These are phyloP conservation scores for Benincasa hispida DNA, from an alignment of 306 rosid genomes.

Conservation along the genomic window DNA sequence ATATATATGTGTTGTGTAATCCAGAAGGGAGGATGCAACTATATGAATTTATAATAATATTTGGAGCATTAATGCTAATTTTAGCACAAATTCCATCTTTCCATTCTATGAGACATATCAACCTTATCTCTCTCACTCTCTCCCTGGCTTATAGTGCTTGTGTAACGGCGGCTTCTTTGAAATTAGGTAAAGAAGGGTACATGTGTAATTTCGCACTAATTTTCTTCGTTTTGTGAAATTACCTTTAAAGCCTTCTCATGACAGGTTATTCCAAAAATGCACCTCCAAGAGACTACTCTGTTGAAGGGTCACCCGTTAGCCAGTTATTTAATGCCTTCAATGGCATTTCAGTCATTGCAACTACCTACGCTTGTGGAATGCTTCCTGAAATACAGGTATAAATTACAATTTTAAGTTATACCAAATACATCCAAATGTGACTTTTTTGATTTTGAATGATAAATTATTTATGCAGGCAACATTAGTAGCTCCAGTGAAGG, in stretches of 20 bases:
- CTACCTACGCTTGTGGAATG: constrained; percentile 60
- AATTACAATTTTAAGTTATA: no score
- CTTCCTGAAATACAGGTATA: constrained; percentile 69
- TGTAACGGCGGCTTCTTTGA: constrained; percentile 39
- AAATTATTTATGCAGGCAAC: constrained; percentile 40
- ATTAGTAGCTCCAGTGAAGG: constrained; percentile 56
- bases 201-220: neutral
- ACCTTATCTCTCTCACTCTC: constrained; percentile 49
- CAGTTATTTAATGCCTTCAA: constrained; percentile 41
- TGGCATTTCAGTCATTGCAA: constrained; percentile 61
- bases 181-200: constrained; percentile 28
- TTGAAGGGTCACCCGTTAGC: constrained; percentile 25
- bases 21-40: constrained; percentile 61
- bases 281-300: constrained; percentile 31
- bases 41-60: constrained; percentile 38
- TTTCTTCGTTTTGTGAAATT: neutral
- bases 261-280: constrained; percentile 54
- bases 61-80: constrained; percentile 32
- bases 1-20: constrained; percentile 44
- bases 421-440: no score
- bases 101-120: constrained; percentile 63
- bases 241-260: neutral
- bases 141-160: constrained; percentile 38
- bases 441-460: no score
- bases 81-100: constrained; percentile 83